Evolutionary conservation across 2,329 filamentous ascomycete species (phyloP).

Genomic region (Aspergillus fischeri): DNA sequence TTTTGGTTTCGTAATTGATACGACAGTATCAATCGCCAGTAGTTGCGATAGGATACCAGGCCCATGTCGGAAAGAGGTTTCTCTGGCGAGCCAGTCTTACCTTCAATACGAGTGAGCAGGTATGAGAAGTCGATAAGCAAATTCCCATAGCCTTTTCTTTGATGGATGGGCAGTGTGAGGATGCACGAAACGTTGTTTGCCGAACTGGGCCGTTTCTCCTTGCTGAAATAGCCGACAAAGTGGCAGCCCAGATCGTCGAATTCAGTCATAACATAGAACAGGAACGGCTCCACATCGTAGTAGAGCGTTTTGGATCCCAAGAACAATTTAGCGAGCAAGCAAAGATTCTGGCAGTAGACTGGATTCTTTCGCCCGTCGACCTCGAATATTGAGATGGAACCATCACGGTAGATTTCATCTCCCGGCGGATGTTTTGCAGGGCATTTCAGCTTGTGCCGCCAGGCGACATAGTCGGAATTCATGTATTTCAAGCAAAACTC

Average conservation of each 20-base stretch:
- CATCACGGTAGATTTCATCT: constrained; percentile 96
- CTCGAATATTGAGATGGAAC: constrained; percentile 92
- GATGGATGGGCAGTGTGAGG: constrained; percentile 89
- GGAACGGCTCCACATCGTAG: constrained; percentile 98
- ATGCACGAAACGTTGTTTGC: constrained; percentile 98
- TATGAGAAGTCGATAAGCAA: constrained; percentile 98
- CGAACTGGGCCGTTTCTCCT: constrained; percentile 91
- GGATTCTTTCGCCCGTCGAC: constrained; percentile 92
- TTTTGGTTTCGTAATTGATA: constrained; percentile 70
- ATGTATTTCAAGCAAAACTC: constrained; percentile 99
- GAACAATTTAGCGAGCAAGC: constrained; percentile 91
- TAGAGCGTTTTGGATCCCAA: constrained; percentile 97
- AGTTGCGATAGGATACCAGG: constrained; percentile 92
- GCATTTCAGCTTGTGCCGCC: constrained; percentile 96
- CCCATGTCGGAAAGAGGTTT: constrained; percentile 98
- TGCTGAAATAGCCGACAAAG: constrained; percentile 99
- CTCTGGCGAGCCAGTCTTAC: constrained; percentile 91
- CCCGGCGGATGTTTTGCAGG: constrained; percentile 94
- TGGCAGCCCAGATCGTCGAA: constrained; percentile 87
- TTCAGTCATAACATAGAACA: constrained; percentile 97
- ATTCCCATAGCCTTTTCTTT: constrained; percentile 94
- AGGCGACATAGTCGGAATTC: constrained; percentile 97
- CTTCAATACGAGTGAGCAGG: constrained; percentile 85
- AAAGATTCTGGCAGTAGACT: constrained; percentile 95
- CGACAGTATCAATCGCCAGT: constrained; percentile 88